Percentiles rank a stretch among this genome's conserved stretches.
Evolutionary conservation across 202 grass and related monocot species (phyloP).

Genomic region (Bolboschoenoplectus hybrid): DNA sequence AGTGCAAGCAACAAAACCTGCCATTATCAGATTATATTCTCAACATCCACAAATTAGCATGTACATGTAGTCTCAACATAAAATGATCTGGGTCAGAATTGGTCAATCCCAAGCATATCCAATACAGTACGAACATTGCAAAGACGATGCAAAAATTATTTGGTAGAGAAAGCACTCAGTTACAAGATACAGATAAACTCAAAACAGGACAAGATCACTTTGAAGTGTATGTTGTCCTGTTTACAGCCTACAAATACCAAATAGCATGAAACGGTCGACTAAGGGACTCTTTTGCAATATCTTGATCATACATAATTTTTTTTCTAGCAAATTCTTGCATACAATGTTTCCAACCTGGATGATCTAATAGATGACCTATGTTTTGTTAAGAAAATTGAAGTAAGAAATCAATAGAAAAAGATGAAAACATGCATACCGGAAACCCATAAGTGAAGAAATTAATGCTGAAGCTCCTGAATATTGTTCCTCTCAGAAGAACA

Average conservation of each 20-base stretch:
- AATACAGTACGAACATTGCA: neutral
- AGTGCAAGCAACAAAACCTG: slow-evolving; percentile 93
- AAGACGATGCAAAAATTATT: neutral
- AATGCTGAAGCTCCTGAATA: slow-evolving; percentile 85
- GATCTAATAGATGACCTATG: neutral
- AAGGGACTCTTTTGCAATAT: slow-evolving; percentile 6
- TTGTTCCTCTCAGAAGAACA: slow-evolving; percentile 66
- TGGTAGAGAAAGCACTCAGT: neutral
- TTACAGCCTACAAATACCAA: slow-evolving; percentile 16
- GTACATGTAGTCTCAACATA: slow-evolving; percentile 21
- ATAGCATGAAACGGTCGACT: neutral
- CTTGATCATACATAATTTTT: slow-evolving; percentile 1
- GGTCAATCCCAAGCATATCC: neutral
- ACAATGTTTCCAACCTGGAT: neutral
- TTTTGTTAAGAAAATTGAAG: neutral
- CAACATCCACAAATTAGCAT: slow-evolving; percentile 17
- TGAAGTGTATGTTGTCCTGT: neutral
- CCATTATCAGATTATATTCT: slow-evolving; percentile 38
- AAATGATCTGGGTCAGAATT: neutral
- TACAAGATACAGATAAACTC: neutral
- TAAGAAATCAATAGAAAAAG: neutral
- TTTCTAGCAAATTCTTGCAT: neutral
- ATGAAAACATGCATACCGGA: slow-evolving; percentile 57
- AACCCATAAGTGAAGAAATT: slow-evolving; percentile 99
- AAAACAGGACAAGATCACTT: slow-evolving; percentile 12